These are phyloP conservation scores for Hamiltosporidium magnivora DNA, from an alignment of 371 early-diverging fungal genomes.

Conservation along the genomic window DNA sequence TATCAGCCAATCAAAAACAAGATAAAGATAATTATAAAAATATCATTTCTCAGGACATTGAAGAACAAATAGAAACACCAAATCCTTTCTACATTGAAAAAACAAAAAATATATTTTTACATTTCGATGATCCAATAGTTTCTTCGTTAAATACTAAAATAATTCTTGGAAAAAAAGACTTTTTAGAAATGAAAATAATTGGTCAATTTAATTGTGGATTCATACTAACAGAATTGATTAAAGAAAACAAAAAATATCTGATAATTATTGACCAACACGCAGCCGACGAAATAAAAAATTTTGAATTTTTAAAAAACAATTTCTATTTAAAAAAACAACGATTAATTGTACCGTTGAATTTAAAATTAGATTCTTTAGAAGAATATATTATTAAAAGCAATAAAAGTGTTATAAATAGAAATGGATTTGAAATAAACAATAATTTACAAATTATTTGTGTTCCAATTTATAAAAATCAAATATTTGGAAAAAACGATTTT, in stretches of 20 bases:
- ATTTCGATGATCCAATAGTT: too few relatives aligned
- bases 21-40: too few relatives aligned
- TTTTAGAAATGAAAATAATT: constrained; percentile 32
- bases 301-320: constrained; percentile 40
- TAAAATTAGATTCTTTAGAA: constrained; percentile 33
- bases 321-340: constrained; percentile 42
- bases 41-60: too few relatives aligned
- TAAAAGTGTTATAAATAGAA: constrained; percentile 17
- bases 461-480: constrained; percentile 36
- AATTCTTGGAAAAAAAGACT: too few relatives aligned
- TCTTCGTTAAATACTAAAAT: too few relatives aligned
- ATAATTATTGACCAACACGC: constrained; percentile 57
- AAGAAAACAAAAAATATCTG: constrained; percentile 26
- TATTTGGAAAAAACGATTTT: constrained; percentile 47
- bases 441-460: constrained; percentile 12
- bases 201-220: constrained; percentile 58
- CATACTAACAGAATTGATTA: constrained; percentile 41
- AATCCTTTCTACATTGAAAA: too few relatives aligned
- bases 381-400: constrained; percentile 35
- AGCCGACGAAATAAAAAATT: constrained; percentile 57
- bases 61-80: too few relatives aligned
- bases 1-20: too few relatives aligned
- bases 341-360: constrained; percentile 30
- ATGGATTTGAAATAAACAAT: constrained; percentile 48
- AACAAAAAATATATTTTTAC: too few relatives aligned